Percentiles rank a stretch among this genome's conserved stretches.
phyloP scores from a whole-genome alignment of 768 basidiomycete species.

The Hygrophorus pudorinus region DNA sequence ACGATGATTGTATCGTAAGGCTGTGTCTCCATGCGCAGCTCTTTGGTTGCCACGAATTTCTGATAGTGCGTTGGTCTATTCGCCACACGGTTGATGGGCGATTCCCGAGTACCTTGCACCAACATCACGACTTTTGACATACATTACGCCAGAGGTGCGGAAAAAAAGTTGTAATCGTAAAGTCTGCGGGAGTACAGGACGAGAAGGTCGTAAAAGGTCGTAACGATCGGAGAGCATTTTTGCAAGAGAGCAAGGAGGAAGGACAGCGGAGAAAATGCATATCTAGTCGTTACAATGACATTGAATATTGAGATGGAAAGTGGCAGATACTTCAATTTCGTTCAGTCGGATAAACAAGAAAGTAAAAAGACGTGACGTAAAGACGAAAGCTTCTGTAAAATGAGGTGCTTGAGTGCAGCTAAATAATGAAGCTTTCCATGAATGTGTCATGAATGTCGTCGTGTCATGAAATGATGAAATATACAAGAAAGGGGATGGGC shows the following conservation, averaged over 20 bases:
- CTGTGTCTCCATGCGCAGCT: not conserved
- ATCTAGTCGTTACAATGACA: conserved; percentile 65
- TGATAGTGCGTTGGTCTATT: no score
- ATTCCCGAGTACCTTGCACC: no score
- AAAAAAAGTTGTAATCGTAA: not conserved
- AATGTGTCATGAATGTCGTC: conserved; percentile 16
- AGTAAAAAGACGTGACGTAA: not conserved
- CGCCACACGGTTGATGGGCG: no score
- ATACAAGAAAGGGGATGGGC: conserved; percentile 18
- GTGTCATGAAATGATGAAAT: conserved; percentile 30
- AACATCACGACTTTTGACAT: no score
- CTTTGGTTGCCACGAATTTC: not conserved
- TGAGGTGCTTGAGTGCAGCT: conserved; percentile 11
- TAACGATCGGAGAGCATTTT: conserved; percentile 9
- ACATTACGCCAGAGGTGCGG: no score
- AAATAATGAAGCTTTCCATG: conserved; percentile 10
- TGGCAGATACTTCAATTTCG: conserved; percentile 8
- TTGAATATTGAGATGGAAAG: no score
- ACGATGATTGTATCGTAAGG: conserved; percentile 30
- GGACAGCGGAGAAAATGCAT: conserved; percentile 45
- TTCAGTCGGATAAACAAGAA: conserved; percentile 13
- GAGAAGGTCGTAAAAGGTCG: conserved; percentile 15
- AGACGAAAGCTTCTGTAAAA: conserved; percentile 8
- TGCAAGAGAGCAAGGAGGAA: not conserved
- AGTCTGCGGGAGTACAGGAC: not conserved